Evolutionary conservation across 2,329 filamentous ascomycete genomes (phyloP).

Genomic region (Stemphylium beticola): DNA sequence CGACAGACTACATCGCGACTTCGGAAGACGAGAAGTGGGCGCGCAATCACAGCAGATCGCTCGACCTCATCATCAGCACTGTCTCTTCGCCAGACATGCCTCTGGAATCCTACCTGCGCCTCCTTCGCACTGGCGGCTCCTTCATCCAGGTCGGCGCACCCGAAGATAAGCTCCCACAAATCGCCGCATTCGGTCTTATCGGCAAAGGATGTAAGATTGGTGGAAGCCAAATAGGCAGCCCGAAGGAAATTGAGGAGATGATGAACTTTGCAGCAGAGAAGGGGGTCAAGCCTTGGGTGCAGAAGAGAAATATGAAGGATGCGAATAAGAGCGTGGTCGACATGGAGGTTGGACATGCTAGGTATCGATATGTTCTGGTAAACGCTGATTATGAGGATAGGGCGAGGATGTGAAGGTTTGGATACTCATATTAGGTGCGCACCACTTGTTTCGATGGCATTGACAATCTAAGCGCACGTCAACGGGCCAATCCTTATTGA

Average conservation of each 20-base stretch:
- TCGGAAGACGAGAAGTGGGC: constrained; percentile 57
- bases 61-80: constrained; percentile 67
- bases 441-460: background rate
- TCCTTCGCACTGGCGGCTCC: constrained; percentile 65
- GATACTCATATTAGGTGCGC: background rate
- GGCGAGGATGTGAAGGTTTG: constrained; percentile 28
- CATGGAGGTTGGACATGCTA: constrained; percentile 62
- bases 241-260: constrained; percentile 67
- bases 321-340: constrained; percentile 63
- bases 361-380: constrained; percentile 51
- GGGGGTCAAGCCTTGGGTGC: constrained; percentile 66
- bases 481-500: too few species aligned
- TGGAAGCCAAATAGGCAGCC: constrained; percentile 59
- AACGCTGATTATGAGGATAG: constrained; percentile 35
- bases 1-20: constrained; percentile 66
- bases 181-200: constrained; percentile 66
- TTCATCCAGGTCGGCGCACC: constrained; percentile 74
- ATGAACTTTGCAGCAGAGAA: constrained; percentile 65
- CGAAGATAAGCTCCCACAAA: constrained; percentile 61
- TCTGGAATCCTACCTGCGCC: constrained; percentile 64
- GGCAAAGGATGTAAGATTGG: constrained; percentile 58
- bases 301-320: constrained; percentile 63
- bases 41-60: constrained; percentile 63
- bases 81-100: constrained; percentile 68
- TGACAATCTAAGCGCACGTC: background rate